Percentiles rank a stretch among this genome's conserved stretches.
These are phyloP conservation scores for Psilocybe tampanensis DNA, from an alignment of 768 basidiomycete species.

Conservation along the genomic window DNA sequence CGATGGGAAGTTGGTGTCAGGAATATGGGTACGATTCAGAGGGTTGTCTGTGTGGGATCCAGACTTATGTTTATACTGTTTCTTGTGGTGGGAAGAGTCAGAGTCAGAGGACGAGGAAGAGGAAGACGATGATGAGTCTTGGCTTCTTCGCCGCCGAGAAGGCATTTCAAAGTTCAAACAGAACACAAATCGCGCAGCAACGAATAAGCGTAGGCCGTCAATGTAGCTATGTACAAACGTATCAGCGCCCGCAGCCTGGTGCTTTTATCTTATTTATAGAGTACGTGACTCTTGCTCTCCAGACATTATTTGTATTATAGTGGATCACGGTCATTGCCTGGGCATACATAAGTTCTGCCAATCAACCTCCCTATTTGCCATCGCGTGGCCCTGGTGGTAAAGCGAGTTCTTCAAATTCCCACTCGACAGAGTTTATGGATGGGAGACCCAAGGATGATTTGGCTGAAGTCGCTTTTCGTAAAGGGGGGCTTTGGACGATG, in stretches of 20 bases:
- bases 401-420: constrained; percentile 53
- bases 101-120: constrained; percentile 23
- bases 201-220: too few species aligned
- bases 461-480: constrained; percentile 20
- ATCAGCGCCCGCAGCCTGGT: too few species aligned
- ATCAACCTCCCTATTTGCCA: not conserved
- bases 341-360: not conserved
- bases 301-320: too few species aligned
- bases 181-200: too few species aligned
- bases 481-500: constrained; percentile 1
- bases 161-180: not conserved
- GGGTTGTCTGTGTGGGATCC: not conserved
- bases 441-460: constrained; percentile 44
- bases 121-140: constrained; percentile 26
- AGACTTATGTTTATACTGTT: constrained; percentile 25
- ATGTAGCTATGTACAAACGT: too few species aligned
- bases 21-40: constrained; percentile 1
- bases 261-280: too few species aligned
- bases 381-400: constrained; percentile 43
- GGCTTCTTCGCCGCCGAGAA: constrained; percentile 30
- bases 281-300: too few species aligned
- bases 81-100: constrained; percentile 26
- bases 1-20: constrained; percentile 19
- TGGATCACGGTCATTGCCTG: too few species aligned
- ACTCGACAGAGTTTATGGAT: constrained; percentile 49